These are phyloP conservation scores for Hyphopichia buzzinii DNA, from an alignment of 1,139 yeast genomes.

Conservation along the genomic window DNA sequence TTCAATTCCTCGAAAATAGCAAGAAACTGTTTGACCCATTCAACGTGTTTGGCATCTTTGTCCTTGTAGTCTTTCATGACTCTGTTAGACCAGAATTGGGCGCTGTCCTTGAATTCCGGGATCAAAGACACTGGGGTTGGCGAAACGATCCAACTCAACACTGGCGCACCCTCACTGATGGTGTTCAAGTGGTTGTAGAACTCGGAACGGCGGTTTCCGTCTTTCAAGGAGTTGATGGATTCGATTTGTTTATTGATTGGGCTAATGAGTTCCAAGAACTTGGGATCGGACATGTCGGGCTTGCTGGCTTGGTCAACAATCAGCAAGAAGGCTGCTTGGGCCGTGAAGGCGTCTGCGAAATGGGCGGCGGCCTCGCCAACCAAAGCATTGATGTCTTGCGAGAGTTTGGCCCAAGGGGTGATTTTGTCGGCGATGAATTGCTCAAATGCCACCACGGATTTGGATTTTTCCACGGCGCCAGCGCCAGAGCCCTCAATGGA, in stretches of 20 bases:
- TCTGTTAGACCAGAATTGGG: slow-evolving; percentile 92
- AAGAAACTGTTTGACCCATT: slow-evolving; percentile 75
- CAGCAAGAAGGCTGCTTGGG: slow-evolving; percentile 56
- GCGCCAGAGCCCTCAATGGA: slow-evolving; percentile 4
- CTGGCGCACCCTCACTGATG: slow-evolving; percentile 85
- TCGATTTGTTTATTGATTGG: slow-evolving; percentile 68
- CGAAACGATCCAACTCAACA: slow-evolving; percentile 85
- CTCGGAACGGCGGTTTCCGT: slow-evolving; percentile 66
- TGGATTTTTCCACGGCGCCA: slow-evolving; percentile 26
- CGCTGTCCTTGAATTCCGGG: slow-evolving; percentile 84
- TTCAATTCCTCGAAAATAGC: slow-evolving; percentile 67
- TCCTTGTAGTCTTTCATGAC: slow-evolving; percentile 81
- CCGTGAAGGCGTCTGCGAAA: slow-evolving; percentile 58
- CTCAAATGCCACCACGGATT: slow-evolving; percentile 53
- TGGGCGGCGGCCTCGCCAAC: slow-evolving; percentile 60
- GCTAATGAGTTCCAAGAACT: slow-evolving; percentile 53
- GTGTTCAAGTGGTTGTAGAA: slow-evolving; percentile 74
- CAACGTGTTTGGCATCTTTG: slow-evolving; percentile 60
- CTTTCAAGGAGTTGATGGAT: slow-evolving; percentile 64
- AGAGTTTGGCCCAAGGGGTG: slow-evolving; percentile 57
- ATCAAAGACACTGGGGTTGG: slow-evolving; percentile 70
- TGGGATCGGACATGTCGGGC: slow-evolving; percentile 58
- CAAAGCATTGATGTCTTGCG: slow-evolving; percentile 59
- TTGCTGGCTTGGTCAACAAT: slow-evolving; percentile 61
- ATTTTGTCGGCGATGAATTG: slow-evolving; percentile 51